Base-by-base conservation (phyloP, 2,329 filamentous ascomycete genomes). In the Colletotrichum cereale region DNA sequence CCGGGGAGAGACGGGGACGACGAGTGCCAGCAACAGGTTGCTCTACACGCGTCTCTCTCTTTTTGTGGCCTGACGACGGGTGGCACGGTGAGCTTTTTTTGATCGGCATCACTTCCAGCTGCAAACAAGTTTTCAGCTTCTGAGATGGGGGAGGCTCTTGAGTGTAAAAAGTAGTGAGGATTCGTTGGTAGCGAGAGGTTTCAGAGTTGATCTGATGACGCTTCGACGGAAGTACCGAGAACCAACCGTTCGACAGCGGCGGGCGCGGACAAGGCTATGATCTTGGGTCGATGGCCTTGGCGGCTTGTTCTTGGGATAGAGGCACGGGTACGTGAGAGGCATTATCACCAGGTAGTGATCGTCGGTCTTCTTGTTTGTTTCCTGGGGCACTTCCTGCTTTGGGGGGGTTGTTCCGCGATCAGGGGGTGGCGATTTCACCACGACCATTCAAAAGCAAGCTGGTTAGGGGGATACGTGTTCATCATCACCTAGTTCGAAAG, bases 11-110 rank as follows among this genome's bases (percentile, higher is more conserved):
- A 50, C 48, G 48, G 53, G 42, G 6, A 34, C 18, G 58, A 34
- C 4, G 52, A 40, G 31, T 26, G 26, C 8, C 29, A 42, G 50
- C 50, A 62, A 50, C n/a, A 52, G 63, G 42, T 56, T 63, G 34
- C 7, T 66, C 18, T 47, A 8, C 48, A 50, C 11, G 74, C 75
- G 11, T 52, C 74, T 73, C 67, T 71, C 69, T 7, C 76, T 65
- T 71, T 66, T 6, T 76, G 76, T 2, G 75, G 75, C 62, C 73
- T 74, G 56, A 72, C 73, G 63, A 34, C 76, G 77, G 55, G 76
- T 78, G 21, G 72, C 71, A 66, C 75, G 76, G 5, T n/a, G 76
- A 76, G 4, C 77, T 68, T n/a, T 8, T 53, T 44, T 44, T 44
- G 55, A 29, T 75, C 75, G 42, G 75, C 76, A 75, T 62, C 74